Evolutionary conservation across 495 filamentous ascomycete species (phyloP), one percentile per base, ranked within the genome.

Genomic region (Hypoxylon lienhwacheense): DNA sequence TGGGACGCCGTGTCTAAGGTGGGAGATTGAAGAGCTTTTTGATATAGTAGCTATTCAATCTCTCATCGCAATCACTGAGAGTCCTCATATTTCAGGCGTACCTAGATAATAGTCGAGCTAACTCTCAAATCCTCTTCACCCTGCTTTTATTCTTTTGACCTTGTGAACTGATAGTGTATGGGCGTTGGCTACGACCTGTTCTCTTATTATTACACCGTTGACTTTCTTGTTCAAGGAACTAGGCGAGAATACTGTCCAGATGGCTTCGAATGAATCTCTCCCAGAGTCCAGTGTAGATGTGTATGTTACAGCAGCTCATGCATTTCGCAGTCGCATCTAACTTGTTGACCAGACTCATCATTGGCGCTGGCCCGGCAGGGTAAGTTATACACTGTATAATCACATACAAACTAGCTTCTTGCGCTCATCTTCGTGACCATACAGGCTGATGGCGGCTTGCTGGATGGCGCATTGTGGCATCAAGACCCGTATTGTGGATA

Each of bases 391-490:
- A 39, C n/a, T n/a, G n/a, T n/a, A n/a, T n/a, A 36, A 7, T 16
- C 19, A 24, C 16, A 5, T 19, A 42, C 34, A 14, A 17, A 10
- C 10, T 21, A 7, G 0, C 8, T 15, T 36, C 35, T 16, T 26
- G 6, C 4, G 12, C 47, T 55, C 8, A 61, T 16, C 10, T 3
- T 52, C 2, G 3, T 37, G 31, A 2, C 43, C 17, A 19, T 19
- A 11, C 26, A 63, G 76, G 47, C 68, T 86, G 15, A 85, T 84
- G 81, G 73, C 78, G 3, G 81, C 84, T 1, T 72, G 75, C 34
- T 87, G 82, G 81, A 78, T 86, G 71, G 75, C 83, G 3, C 75
- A 76, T 28, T 82, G 69, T 49, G 81, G 81, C 5, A 70, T 88
- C 41, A 69, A 76, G 15, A 66, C 81, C 4, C 73, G 82, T 4